Evolutionary conservation across 768 basidiomycete species (phyloP), one percentile per base, ranked within the genome.

Genomic region (Tremella fuciformis): DNA sequence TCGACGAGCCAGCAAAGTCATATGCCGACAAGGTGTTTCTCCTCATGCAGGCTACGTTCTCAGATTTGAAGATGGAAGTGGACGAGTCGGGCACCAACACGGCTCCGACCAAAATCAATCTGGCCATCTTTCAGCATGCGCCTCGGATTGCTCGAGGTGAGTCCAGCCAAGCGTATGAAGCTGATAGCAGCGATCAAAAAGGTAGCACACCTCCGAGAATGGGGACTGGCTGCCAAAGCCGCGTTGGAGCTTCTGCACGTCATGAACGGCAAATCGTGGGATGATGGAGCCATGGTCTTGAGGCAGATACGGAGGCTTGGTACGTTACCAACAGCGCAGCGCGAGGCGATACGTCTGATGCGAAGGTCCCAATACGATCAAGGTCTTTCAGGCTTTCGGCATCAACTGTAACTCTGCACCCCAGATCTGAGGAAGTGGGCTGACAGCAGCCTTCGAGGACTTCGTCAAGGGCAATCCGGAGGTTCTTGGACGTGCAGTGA

Each of bases 231-330:
- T 55, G 77, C 87, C 22, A 87, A 87, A 69, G 73, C 86, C 58
- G 86, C 87, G 0, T 79, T 94, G 13, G 89, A 93, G 76, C 70
- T 91, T 85, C 76, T 87, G 22, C 86, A 93, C 11, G 88, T 86
- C 64, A 70, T 97, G 38, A 82, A 80, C 53, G 89, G 89, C 3
- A 91, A 87, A 66, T 86, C 90, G 42, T 98, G 94, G 94, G 93
- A 97, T 67, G 87, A 91, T 67, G 80, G 88, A 18, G 85, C 91
- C 3, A 79, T 86, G 13, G 87, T 94, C 7, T 82, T 98, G 54
- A 83, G 88, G 13, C 94, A 98, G 74, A 82, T 98, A 50, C 85
- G 88, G 34, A 84, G 86, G n/a, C 86, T 98, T 41, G 94, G 93
- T 77, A 54, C 3, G 53, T 41, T 21, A 54, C 47, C 29, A 34